Conservation (phyloP, 768 basidiomycete genomes). For the Auriscalpium vulgare region DNA sequence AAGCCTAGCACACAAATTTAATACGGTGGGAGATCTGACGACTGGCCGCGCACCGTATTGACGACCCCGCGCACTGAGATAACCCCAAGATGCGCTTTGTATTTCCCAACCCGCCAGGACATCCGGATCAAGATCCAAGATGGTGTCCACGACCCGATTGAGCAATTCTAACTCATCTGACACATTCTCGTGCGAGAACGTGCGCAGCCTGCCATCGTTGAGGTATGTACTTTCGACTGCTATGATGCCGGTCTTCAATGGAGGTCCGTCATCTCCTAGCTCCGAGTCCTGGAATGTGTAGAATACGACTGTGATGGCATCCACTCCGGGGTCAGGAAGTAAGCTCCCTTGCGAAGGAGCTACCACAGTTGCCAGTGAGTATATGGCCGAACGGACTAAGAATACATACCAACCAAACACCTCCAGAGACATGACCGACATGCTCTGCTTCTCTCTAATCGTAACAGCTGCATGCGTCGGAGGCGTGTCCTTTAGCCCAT, state of each 20-base stretch:
- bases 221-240: slow-evolving; percentile 36
- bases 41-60: slow-evolving; percentile 39
- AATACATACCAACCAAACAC: slow-evolving; percentile 56
- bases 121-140: slow-evolving; percentile 81
- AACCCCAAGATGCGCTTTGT: slow-evolving; percentile 86
- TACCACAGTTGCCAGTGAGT: neutral
- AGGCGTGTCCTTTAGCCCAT: slow-evolving; percentile 58
- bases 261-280: slow-evolving; percentile 21
- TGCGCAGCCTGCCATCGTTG: slow-evolving; percentile 34
- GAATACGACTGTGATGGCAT: slow-evolving; percentile 63
- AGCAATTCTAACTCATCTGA: slow-evolving; percentile 72
- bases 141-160: slow-evolving; percentile 65
- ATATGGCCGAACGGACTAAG: neutral
- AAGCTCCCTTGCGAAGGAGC: slow-evolving; percentile 45
- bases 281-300: slow-evolving; percentile 60
- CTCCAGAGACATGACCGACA: slow-evolving; percentile 80
- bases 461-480: slow-evolving; percentile 30
- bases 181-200: slow-evolving; percentile 43
- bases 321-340: slow-evolving; percentile 57
- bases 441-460: slow-evolving; percentile 51
- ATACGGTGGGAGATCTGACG: neutral
- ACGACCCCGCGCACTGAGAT: slow-evolving; percentile 60
- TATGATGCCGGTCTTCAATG: slow-evolving; percentile 43
- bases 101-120: slow-evolving; percentile 91
- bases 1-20: slow-evolving; percentile 40